phyloP scores from a whole-genome alignment of 148 eudicot genomes.

The Rhododendron vialii region DNA sequence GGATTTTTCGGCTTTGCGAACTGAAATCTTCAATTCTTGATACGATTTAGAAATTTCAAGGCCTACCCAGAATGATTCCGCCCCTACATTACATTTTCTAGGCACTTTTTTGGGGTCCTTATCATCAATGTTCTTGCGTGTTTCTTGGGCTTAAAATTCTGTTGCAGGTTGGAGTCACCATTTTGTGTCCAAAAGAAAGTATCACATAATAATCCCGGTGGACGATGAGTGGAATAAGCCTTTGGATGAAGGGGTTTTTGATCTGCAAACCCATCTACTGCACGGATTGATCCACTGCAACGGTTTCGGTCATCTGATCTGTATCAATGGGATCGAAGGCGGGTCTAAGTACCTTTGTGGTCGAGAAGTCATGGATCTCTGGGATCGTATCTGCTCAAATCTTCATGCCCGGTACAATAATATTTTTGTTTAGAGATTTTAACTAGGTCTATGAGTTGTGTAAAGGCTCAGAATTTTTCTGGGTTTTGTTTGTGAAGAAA shows the following conservation, averaged over 20 bases:
- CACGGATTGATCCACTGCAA: constrained; percentile 87
- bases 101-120: not conserved
- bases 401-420: constrained; percentile 57
- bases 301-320: constrained; percentile 79
- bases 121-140: not conserved
- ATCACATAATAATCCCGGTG: constrained; percentile 71
- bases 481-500: not conserved
- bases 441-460: not conserved
- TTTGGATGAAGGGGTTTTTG: constrained; percentile 41
- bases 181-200: constrained; percentile 70
- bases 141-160: not conserved
- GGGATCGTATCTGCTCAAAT: constrained; percentile 80
- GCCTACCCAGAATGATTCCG: not conserved
- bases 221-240: constrained; percentile 72
- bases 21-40: not conserved
- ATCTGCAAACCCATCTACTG: constrained; percentile 60
- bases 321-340: constrained; percentile 77
- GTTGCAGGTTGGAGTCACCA: constrained; percentile 83
- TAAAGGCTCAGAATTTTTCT: not conserved
- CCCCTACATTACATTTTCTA: not conserved
- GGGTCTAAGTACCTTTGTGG: constrained; percentile 67
- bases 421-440: not conserved
- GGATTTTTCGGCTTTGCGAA: not conserved
- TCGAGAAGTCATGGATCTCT: constrained; percentile 74
- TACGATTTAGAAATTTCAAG: not conserved